Evolutionary conservation across 148 eudicot species (phyloP).

Genomic region (Amaranthus cruentus): DNA sequence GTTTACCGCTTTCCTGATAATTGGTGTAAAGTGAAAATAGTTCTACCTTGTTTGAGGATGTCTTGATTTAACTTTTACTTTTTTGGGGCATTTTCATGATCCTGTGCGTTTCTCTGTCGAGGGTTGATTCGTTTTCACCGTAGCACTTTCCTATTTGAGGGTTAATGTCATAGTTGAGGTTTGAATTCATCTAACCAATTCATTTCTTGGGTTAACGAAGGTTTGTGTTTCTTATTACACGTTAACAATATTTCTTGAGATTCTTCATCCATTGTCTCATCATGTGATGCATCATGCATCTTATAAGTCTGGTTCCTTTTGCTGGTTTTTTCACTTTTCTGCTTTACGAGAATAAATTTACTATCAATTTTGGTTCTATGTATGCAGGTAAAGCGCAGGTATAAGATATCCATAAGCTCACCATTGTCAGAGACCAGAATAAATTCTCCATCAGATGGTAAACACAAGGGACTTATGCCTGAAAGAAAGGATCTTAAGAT

Average conservation of each 20-base stretch:
- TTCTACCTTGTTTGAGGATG: not conserved
- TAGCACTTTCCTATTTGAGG: not conserved
- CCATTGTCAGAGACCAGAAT: constrained; percentile 22
- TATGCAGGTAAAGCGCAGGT: constrained; percentile 68
- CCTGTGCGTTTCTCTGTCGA: no score
- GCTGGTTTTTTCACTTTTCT: not conserved
- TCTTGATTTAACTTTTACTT: not conserved
- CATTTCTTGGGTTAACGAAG: not conserved
- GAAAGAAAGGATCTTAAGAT: constrained; percentile 38
- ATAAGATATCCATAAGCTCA: constrained; percentile 47
- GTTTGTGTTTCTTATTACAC: not conserved
- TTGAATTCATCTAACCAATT: not conserved
- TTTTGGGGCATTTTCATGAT: not conserved
- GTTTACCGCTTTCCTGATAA: not conserved
- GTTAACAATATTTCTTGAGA: not conserved
- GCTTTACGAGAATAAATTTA: not conserved
- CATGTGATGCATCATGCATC: not conserved
- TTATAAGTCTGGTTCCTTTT: not conserved
- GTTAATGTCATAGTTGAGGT: not conserved
- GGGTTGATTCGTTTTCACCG: not conserved
- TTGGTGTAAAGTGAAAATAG: not conserved
- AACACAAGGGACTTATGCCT: constrained; percentile 29
- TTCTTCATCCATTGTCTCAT: not conserved
- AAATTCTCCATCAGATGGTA: constrained; percentile 33
- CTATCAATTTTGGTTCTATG: constrained; percentile 3